Base-by-base conservation (phyloP, 163 green algal species). In the Smithsoniella earleae region DNA sequence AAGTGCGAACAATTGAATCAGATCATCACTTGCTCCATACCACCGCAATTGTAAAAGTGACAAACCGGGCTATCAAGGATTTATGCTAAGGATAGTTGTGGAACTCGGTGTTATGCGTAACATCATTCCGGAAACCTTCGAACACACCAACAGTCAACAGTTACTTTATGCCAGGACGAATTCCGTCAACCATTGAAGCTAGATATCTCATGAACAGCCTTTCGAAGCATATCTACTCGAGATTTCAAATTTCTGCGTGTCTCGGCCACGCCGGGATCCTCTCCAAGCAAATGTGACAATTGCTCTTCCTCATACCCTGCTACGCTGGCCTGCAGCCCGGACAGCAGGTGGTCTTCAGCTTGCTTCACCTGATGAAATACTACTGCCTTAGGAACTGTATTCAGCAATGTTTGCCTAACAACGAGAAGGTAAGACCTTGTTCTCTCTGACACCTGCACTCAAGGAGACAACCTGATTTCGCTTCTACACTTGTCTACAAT, bases 301-400 rank as follows among this genome's bases (percentile, higher is more conserved):
- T 69, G 58, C 34, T 69, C 58, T 31, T 69, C 58, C 25, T 69
- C 58, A 13, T 45, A 69, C 4, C 58, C 58, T 22, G 58, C 58
- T 5, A 69, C 58, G n/a, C 16, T 43, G 58, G 58, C 58, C 25
- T 30, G 31, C 16, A 69, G 20, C 34, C 1, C 34, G 58, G 31
- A 30, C n/a, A 69, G 25, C 25, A 69, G 34, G 27, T 33, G 25
- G 27, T 69, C 58, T 34, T 69, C 58, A 45, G 58, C 58, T 31
- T 69, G 58, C 58, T 69, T 69, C 27, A 69, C 58, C 34, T 69
- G 58, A 69, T 69, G 58, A 33, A 69, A 69, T 13, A 69, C 58
- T 8, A 69, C 43, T 4, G 58, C 58, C 58, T 69, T 69, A 33
- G 58, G 58, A 10, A 69, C 58, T 28, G 58, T 69, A 1, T 69